These are phyloP conservation scores for Fomitopsis serialis DNA, from an alignment of 768 basidiomycete species.

Conservation along the genomic window DNA sequence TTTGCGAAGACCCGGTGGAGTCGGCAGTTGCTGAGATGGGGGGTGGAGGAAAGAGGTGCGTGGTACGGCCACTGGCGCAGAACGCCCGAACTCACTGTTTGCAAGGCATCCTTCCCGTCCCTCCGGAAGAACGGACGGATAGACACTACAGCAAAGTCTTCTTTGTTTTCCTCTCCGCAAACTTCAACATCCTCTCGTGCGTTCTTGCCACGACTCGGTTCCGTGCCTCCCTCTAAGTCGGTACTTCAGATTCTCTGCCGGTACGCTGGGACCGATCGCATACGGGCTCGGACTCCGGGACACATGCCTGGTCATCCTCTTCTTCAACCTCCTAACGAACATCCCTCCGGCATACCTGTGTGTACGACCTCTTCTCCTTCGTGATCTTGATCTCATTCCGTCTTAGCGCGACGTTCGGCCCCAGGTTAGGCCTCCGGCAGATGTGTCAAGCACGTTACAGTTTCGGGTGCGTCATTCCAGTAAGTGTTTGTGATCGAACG, in stretches of 20 bases:
- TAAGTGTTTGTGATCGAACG: constrained; percentile 7
- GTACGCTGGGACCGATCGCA: constrained; percentile 39
- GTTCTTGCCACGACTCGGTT: background rate
- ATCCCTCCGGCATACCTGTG: constrained; percentile 40
- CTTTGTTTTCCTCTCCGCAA: constrained; percentile 36
- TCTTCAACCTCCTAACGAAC: constrained; percentile 41
- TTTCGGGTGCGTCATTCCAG: constrained; percentile 40
- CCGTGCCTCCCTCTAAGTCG: background rate
- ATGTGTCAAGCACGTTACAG: constrained; percentile 71
- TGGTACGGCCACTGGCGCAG: background rate
- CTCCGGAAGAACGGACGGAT: constrained; percentile 28
- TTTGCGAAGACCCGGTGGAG: constrained; percentile 11
- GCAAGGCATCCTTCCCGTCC: constrained; percentile 31
- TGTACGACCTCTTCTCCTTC: constrained; percentile 1
- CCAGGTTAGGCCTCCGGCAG: constrained; percentile 73
- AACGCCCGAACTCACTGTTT: background rate
- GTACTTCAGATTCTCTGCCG: constrained; percentile 37
- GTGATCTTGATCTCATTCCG: background rate
- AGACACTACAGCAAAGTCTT: constrained; percentile 35
- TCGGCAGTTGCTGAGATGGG: constrained; percentile 23
- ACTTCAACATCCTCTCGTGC: constrained; percentile 37
- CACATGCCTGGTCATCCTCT: constrained; percentile 39
- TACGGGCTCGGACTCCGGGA: constrained; percentile 40
- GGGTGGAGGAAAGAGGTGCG: constrained; percentile 28
- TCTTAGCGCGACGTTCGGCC: constrained; percentile 64